Evolutionary conservation across 805 yeast genomes (phyloP), one percentile per base, ranked within the genome.

Genomic region (Schwanniomyces pseudopolymorphus): DNA sequence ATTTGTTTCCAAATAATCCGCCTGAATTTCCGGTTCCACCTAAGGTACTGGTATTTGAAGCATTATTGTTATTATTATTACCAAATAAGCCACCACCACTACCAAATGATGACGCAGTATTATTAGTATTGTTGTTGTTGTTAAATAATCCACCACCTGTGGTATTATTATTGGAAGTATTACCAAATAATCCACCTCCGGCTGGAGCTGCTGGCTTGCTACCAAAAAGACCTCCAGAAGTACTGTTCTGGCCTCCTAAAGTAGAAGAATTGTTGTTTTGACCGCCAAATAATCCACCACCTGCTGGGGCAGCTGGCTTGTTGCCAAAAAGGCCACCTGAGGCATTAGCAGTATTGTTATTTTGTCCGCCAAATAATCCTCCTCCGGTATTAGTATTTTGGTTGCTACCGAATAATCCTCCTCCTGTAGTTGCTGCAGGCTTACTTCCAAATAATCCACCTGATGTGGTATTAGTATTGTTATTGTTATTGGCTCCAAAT

Each of bases 351-450:
- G 33, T 40, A 27, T 31, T 39, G 40, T 36, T 38, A 38, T 48
- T 56, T 40, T 58, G 63, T 16, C 57, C 44, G 22, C 81, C 80
- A 58, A 79, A 77, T 26, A 76, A 57, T 24, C 77, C 64, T 40
- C 77, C 64, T 21, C 47, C 24, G 3, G 42, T 44, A 33, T 47
- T 33, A 21, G 39, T 21, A 39, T 42, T 45, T 19, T 43, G 50
- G 3, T 11, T 21, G 20, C 52, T 57, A 1, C 69, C 67, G 49
- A 64, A 67, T 21, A 64, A 52, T 5, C 70, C 70, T 4, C 66
- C 67, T 11, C 61, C 50, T 40, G 61, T 52, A 42, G 53, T 45
- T 33, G 38, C 66, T 57, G 63, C 50, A 40, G 63, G 50, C 25
- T 47, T 55, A 39, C 51, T 58, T 2, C 56, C 56, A 42, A 54